Percentiles rank a stretch among this genome's conserved stretches.
phyloP scores from a whole-genome alignment of 345 rosid genomes.

The Leavenworthia alabamica region DNA sequence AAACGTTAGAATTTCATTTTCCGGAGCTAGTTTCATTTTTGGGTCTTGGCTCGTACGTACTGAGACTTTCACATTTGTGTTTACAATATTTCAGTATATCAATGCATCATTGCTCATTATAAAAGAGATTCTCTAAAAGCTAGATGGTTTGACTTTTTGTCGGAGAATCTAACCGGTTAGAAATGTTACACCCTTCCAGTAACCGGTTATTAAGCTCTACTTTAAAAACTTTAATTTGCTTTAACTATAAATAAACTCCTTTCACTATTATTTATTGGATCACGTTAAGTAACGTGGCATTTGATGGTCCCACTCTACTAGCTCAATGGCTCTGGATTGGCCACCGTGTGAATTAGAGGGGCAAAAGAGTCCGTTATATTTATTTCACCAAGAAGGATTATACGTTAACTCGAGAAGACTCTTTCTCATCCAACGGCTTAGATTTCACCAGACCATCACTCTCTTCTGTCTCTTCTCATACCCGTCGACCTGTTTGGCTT shows the following conservation, averaged over 20 bases:
- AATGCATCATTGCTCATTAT: too few species aligned
- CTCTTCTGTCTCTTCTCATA: constrained; percentile 21
- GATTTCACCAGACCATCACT: not conserved
- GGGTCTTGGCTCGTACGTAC: not conserved
- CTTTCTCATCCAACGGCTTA: constrained; percentile 22
- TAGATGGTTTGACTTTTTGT: constrained; percentile 19
- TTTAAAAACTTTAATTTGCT: not conserved
- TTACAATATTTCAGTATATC: too few species aligned
- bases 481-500: constrained; percentile 26
- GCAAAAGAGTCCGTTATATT: constrained; percentile 27
- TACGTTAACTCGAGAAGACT: constrained; percentile 29
- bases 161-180: not conserved
- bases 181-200: too few species aligned
- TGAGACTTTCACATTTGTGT: not conserved
- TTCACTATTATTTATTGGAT: constrained; percentile 18
- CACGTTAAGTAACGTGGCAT: constrained; percentile 27
- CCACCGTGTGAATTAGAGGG: too few species aligned
- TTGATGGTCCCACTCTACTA: not conserved
- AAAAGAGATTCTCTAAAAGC: not conserved
- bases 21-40: not conserved
- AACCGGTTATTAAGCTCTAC: too few species aligned
- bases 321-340: too few species aligned
- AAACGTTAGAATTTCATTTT: not conserved
- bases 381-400: constrained; percentile 5
- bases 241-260: not conserved